A percentile compares a stretch with the other conserved stretches of the same genome.
Conservation (phyloP, 441 rosid genomes). For the Erodium moschatum region DNA sequence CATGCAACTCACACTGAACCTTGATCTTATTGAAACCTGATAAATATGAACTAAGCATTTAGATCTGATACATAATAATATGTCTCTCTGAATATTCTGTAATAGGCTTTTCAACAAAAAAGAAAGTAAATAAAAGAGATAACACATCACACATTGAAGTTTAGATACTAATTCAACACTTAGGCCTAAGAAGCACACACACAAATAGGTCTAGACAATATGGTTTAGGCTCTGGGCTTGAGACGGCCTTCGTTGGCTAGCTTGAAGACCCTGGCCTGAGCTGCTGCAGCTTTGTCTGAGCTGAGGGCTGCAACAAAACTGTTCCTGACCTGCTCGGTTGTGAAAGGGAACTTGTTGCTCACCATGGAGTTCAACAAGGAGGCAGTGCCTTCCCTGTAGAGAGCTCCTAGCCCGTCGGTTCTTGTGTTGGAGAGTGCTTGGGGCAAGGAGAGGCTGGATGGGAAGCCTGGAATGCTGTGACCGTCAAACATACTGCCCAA, state of each 20-base stretch:
- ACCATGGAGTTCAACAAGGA: conserved; percentile 57
- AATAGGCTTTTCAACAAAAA: background rate
- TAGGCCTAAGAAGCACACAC: background rate
- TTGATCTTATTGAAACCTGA: background rate
- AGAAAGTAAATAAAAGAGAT: background rate
- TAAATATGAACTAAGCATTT: background rate
- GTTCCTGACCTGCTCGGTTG: conserved; percentile 47
- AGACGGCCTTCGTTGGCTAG: conserved; percentile 61
- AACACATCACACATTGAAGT: background rate
- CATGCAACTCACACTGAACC: background rate
- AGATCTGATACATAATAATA: background rate
- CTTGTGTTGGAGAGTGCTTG: conserved; percentile 52
- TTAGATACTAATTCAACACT: background rate
- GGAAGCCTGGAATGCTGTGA: conserved; percentile 35
- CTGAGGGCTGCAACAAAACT: conserved; percentile 38
- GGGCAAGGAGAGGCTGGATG: conserved; percentile 38
- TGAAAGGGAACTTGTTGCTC: conserved; percentile 40
- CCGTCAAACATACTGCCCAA: conserved; percentile 39
- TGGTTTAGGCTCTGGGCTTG: conserved; percentile 33
- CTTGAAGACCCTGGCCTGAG: conserved; percentile 56
- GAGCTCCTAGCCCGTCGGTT: conserved; percentile 37
- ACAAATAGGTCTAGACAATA: background rate
- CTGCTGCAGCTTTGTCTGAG: conserved; percentile 42
- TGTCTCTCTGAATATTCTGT: background rate
- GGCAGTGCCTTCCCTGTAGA: conserved; percentile 62